Evolutionary conservation across 2,329 filamentous ascomycete genomes (phyloP).

Genomic region (Leptographium lundbergii): DNA sequence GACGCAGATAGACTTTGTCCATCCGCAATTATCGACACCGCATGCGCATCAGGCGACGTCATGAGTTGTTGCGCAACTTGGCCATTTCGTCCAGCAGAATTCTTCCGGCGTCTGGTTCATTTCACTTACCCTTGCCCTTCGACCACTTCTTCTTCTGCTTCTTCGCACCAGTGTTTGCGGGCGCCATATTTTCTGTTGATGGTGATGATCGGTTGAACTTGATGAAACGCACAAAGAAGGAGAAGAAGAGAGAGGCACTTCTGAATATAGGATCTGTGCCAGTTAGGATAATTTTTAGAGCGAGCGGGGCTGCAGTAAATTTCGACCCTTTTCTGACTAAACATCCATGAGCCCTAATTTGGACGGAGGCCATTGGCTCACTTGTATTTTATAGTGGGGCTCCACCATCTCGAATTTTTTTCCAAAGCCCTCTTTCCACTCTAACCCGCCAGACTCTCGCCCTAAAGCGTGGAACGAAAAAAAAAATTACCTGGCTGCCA

Average conservation of each 20-base stretch:
- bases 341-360: constrained; percentile 8
- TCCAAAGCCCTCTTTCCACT: background rate
- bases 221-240: constrained; percentile 7
- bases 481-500: background rate
- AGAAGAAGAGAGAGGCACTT: constrained; percentile 4
- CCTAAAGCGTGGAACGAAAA: constrained; percentile 1
- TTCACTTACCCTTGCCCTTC: constrained; percentile 54
- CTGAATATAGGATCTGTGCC: constrained; percentile 9
- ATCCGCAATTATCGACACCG: background rate
- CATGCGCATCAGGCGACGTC: background rate
- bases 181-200: constrained; percentile 25
- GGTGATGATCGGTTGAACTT: constrained; percentile 17
- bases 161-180: constrained; percentile 52
- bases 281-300: constrained; percentile 10
- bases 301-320: constrained; percentile 5
- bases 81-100: background rate
- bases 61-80: background rate
- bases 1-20: background rate
- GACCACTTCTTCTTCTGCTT: constrained; percentile 76
- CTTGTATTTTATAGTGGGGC: background rate
- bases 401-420: background rate
- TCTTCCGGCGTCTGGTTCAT: background rate
- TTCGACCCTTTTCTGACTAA: constrained; percentile 1
- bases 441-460: background rate
- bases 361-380: constrained; percentile 1